Percentiles rank a stretch among this genome's conserved stretches.
Evolutionary conservation across 768 basidiomycete genomes (phyloP).

Genomic region (Pulveroboletus sp.): DNA sequence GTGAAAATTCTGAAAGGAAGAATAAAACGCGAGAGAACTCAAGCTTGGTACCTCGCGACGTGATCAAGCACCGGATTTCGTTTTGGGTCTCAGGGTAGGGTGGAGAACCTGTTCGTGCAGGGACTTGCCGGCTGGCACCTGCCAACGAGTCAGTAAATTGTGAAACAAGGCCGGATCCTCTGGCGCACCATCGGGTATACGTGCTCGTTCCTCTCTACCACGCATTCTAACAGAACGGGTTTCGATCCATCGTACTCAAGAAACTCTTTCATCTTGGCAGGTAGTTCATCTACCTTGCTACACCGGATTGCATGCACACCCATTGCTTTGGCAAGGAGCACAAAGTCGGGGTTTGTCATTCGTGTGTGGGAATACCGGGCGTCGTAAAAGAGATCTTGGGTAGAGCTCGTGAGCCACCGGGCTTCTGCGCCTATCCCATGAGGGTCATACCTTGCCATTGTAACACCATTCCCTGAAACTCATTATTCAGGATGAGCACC

Average conservation of each 20-base stretch:
- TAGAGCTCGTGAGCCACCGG: conserved; percentile 2
- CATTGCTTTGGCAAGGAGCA: conserved; percentile 86
- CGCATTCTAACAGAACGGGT: conserved; percentile 88
- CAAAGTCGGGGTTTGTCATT: conserved; percentile 96
- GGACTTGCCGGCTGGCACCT: conserved; percentile 92
- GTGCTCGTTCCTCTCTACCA: conserved; percentile 79
- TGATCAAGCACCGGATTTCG: conserved; percentile 22
- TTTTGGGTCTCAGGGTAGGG: conserved; percentile 40
- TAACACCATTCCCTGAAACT: conserved; percentile 98
- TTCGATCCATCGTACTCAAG: conserved; percentile 85
- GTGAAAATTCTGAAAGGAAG: neutral
- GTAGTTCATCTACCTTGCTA: conserved; percentile 65
- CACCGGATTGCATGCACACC: conserved; percentile 87
- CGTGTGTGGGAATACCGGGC: conserved; percentile 93
- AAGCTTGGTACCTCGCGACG: neutral
- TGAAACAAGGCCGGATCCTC: neutral
- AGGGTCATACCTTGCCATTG: conserved; percentile 88
- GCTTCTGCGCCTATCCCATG: neutral
- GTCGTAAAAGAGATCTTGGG: conserved; percentile 88
- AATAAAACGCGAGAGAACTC: neutral
- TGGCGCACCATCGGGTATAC: conserved; percentile 81
- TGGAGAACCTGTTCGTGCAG: conserved; percentile 88
- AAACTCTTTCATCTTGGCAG: conserved; percentile 97
- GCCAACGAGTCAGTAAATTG: conserved; percentile 3
- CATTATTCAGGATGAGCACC: conserved; percentile 88